Evolutionary conservation across 2,329 filamentous ascomycete species (phyloP).

Genomic region (Xylaria sp.): DNA sequence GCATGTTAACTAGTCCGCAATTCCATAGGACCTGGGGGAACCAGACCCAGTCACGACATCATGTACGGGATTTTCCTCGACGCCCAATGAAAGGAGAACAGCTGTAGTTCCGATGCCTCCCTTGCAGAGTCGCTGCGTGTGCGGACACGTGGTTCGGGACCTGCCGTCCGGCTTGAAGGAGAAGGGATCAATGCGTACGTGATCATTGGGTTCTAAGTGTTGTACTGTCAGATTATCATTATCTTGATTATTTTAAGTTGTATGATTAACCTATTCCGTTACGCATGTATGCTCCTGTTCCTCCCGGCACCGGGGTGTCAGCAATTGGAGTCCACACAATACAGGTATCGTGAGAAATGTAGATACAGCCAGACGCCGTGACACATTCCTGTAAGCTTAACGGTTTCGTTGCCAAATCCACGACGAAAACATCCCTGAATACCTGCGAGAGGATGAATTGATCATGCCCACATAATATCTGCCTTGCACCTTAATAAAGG

Average conservation of each 20-base stretch:
- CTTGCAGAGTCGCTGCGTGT: constrained; percentile 6
- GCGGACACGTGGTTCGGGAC: constrained; percentile 27
- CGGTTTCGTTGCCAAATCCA: background rate
- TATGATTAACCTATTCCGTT: background rate
- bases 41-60: background rate
- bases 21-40: constrained; percentile 7
- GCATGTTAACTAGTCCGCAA: background rate
- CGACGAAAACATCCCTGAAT: background rate
- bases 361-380: constrained; percentile 5
- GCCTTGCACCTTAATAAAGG: background rate
- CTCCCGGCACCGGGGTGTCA: background rate
- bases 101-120: constrained; percentile 11
- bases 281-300: background rate
- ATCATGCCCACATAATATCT: background rate
- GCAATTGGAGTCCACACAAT: too few species aligned
- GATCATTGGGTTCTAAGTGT: background rate
- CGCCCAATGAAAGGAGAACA: constrained; percentile 28
- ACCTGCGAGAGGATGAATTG: background rate
- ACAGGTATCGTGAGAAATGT: background rate
- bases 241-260: background rate
- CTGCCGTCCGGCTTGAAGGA: constrained; percentile 8
- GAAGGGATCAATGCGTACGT: background rate
- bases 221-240: background rate
- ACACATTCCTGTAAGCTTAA: background rate
- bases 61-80: background rate